phyloP scores from a whole-genome alignment of 176 grass and related monocot genomes.

The Alloteropsis semialata region DNA sequence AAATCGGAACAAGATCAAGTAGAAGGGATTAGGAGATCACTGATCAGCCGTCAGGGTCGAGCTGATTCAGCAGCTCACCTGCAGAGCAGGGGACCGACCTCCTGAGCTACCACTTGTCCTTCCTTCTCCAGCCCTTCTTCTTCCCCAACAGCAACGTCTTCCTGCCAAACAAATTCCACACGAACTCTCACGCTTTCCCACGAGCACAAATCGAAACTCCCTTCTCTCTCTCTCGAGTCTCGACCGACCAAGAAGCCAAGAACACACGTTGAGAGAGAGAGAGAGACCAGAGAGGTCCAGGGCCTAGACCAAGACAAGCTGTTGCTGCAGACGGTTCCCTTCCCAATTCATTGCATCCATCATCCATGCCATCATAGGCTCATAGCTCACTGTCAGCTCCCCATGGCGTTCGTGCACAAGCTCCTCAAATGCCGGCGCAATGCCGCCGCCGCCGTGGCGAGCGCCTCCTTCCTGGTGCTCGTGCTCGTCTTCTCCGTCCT shows the following conservation, averaged over 20 bases:
- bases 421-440: slow-evolving; percentile 25
- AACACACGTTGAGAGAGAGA: not conserved
- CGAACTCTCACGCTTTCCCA: not conserved
- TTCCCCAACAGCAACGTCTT: not conserved
- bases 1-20: not conserved
- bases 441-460: slow-evolving; percentile 29
- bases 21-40: not conserved
- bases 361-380: slow-evolving; percentile 5
- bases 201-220: slow-evolving; percentile 9
- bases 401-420: slow-evolving; percentile 38
- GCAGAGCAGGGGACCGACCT: not conserved
- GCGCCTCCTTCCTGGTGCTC: slow-evolving; percentile 32
- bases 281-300: not conserved
- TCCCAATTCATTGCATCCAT: not conserved
- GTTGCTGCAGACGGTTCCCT: not conserved
- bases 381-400: not conserved
- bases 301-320: not conserved
- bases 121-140: not conserved
- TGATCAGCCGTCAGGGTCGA: not conserved
- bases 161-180: slow-evolving; percentile 32
- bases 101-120: slow-evolving; percentile 21
- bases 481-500: slow-evolving; percentile 7
- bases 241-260: not conserved
- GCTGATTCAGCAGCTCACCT: not conserved
- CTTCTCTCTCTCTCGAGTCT: not conserved